These are phyloP conservation scores for Aureobasidium mangrovei DNA, from an alignment of 2,329 filamentous ascomycete species.

Conservation along the genomic window DNA sequence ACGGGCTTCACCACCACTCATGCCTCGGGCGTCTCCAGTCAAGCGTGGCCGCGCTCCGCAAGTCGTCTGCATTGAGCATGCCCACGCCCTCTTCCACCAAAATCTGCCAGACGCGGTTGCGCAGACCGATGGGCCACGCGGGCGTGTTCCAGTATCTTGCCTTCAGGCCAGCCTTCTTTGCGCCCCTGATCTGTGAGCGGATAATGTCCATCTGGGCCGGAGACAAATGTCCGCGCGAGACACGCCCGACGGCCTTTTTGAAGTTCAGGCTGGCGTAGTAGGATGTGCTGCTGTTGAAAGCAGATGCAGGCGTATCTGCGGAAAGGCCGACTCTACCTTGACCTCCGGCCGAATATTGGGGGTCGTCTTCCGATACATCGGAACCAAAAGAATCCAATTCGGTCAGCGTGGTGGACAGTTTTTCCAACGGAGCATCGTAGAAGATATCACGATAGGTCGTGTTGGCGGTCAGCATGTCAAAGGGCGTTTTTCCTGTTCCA, in stretches of 20 bases:
- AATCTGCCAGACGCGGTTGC: constrained; percentile 48
- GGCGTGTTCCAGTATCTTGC: constrained; percentile 50
- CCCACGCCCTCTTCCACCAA: constrained; percentile 47
- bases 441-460: constrained; percentile 49
- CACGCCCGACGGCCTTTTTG: constrained; percentile 39
- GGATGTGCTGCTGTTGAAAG: constrained; percentile 48
- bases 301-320: constrained; percentile 28
- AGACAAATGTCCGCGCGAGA: constrained; percentile 40
- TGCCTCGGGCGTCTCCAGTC: constrained; percentile 36
- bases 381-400: too few relatives aligned
- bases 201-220: constrained; percentile 38
- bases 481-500: constrained; percentile 56
- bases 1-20: constrained; percentile 12
- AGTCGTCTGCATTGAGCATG: constrained; percentile 50
- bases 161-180: constrained; percentile 45
- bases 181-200: constrained; percentile 43
- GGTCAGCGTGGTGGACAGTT: constrained; percentile 25
- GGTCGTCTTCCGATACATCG: background rate
- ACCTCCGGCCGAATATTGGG: constrained; percentile 19
- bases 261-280: constrained; percentile 59
- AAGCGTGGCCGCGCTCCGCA: constrained; percentile 38
- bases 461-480: constrained; percentile 47
- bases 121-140: constrained; percentile 44
- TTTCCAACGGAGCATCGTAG: constrained; percentile 55
- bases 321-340: constrained; percentile 38